These are phyloP conservation scores for Stephanodiscus triporus DNA, from an alignment of 108 stramenopile species.

Conservation along the genomic window DNA sequence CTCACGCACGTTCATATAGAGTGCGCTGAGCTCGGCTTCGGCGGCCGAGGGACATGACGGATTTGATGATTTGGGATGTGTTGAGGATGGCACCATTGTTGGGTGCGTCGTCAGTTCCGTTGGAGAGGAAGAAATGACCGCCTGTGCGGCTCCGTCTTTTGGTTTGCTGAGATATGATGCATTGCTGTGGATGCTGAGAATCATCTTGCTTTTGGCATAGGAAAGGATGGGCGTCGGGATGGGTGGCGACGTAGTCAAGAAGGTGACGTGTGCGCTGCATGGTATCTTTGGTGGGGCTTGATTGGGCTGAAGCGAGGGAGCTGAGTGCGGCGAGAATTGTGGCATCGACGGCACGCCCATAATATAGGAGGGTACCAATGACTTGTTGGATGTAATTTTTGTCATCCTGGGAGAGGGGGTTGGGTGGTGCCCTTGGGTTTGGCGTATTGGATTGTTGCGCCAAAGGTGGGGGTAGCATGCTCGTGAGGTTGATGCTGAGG, in stretches of 20 bases:
- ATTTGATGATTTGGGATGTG: neutral
- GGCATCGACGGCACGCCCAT: too few relatives aligned
- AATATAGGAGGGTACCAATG: neutral
- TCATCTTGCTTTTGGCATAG: slow-evolving; percentile 14
- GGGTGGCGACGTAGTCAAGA: too few relatives aligned
- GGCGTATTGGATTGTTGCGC: neutral
- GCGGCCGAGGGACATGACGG: neutral
- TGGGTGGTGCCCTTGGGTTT: neutral
- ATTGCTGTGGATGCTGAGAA: too few relatives aligned
- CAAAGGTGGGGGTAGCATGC: neutral
- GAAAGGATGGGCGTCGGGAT: slow-evolving; percentile 8
- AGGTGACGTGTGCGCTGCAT: neutral
- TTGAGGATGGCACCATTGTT: slow-evolving; percentile 5
- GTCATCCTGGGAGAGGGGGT: too few relatives aligned
- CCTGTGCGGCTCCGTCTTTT: slow-evolving; percentile 2
- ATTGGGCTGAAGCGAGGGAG: too few relatives aligned
- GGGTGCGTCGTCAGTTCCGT: too few relatives aligned
- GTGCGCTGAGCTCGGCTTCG: slow-evolving; percentile 13
- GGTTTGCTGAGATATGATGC: too few relatives aligned
- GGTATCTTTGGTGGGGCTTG: neutral
- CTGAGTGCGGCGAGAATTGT: too few relatives aligned
- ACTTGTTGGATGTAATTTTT: too few relatives aligned
- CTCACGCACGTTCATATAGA: too few relatives aligned
- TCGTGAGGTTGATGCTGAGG: too few relatives aligned
- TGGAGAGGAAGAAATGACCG: slow-evolving; percentile 6